Base-by-base conservation (phyloP, 768 basidiomycete genomes). In the Xanthoconium purpureum region DNA sequence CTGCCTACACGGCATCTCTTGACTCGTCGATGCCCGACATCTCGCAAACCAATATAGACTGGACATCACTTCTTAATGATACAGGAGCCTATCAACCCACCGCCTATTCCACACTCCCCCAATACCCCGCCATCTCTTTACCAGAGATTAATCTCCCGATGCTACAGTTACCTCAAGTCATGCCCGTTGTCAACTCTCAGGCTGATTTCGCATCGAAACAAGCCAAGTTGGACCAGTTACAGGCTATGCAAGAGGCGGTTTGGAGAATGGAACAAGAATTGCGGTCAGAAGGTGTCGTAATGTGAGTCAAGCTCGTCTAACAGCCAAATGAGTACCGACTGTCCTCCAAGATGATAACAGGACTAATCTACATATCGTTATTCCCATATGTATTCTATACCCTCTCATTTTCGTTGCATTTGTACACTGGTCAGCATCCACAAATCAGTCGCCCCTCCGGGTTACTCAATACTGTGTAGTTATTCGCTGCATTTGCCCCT, bases 231-330 rank as follows among this genome's bases (percentile, higher is more conserved):
- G 42, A 54, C n/a, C 70, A 51, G 49, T 52, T 54, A 5, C 65
- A 65, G 15, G 63, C 59, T 24, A 69, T 77, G 65, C 71, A 73
- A 55, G 72, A 75, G 37, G 71, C 63, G 8, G 63, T 72, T 6
- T 61, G 67, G n/a, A 66, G 54, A 56, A 64, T 77, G 44, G 71
- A 75, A 15, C 56, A 61, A 9, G 75, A 76, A 48, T 57, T 77
- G 28, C 55, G 60, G 3, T 64, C 55, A 12, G 64, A 69, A 39
- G 59, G 64, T 30, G 15, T 68, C 24, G 37, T 55, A 20, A 28
- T 48, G 54, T 63, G 54, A 64, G 58, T 12, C 10, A 8, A 20
- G 32, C 33, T 33, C 14, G 10, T 33, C 30, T 24, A 14, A 20
- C 20, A 10, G 6, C 5, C 9, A 11, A 7, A 8, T 30, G 12